Base-by-base conservation (phyloP, 2,329 filamentous ascomycete genomes). In the Fusarium protoensiforme region DNA sequence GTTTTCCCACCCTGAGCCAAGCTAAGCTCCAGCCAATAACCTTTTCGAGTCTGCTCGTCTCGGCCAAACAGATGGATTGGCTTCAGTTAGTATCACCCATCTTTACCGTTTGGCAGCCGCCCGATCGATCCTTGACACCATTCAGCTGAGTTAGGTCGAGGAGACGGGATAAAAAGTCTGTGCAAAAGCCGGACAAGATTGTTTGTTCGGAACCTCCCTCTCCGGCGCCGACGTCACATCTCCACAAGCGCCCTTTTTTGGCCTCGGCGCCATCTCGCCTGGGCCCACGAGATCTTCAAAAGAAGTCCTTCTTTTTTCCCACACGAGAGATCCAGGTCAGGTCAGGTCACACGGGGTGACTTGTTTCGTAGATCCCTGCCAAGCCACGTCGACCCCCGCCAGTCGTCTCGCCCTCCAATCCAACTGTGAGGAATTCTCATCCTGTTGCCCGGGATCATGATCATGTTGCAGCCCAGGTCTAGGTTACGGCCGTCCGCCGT, bases 201-300 rank as follows among this genome's bases (percentile, higher is more conserved):
- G 24, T 24, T 16, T 38, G 14, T 46, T 51, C 59, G 59, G 71
- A 60, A 53, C 63, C 63, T 59, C 41, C 27, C 39, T 64, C 58
- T 61, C 71, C 67, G 71, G 61, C 60, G 60, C 71, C 71, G 56
- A 72, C 71, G 71, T 73, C 71, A 72, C 71, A 31, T 71, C 70
- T 65, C 71, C 71, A 60, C 57, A 46, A 22, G 41, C 59, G 39
- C 41, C 33, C 35, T 61, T 48, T 51, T 46, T 27, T 46, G 8
- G 8, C 24, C 58, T 60, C 57, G 29, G 57, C 39, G 27, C 24
- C 24, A 24, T 24, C 24, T 24, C 5, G 24, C 14, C 29, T 11
- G 8, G 58, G 16, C 58, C 58, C 58, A 68, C 67, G 51, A 51
- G 60, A 65, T 71, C 67, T n/a, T 65, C 67, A 60, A 71, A 35